These are phyloP conservation scores for Colletotrichum brevisporum DNA, from an alignment of 2,329 filamentous ascomycete species.

Conservation along the genomic window DNA sequence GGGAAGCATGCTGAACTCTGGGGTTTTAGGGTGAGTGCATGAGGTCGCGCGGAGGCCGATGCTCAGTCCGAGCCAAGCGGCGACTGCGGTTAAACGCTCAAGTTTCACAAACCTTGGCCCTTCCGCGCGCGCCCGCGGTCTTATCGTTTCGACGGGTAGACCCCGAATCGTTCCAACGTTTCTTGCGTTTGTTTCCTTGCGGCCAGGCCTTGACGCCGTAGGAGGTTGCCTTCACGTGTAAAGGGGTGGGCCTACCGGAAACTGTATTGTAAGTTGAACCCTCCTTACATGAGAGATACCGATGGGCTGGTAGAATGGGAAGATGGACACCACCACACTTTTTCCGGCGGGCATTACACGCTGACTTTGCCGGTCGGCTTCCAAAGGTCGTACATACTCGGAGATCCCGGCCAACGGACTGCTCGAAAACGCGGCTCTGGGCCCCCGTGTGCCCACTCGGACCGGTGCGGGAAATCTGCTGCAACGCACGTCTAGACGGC, in stretches of 20 bases:
- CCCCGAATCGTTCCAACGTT: background rate
- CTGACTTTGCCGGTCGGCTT: background rate
- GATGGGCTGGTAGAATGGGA: background rate
- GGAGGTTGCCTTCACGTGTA: too few species aligned
- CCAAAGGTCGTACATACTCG: background rate
- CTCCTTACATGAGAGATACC: background rate
- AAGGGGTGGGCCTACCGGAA: background rate
- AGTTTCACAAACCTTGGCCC: slow-evolving; percentile 26
- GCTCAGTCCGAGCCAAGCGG: slow-evolving; percentile 29
- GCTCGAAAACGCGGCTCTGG: background rate
- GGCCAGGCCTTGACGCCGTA: too few species aligned
- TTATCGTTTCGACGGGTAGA: background rate
- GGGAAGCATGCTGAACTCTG: slow-evolving; percentile 19
- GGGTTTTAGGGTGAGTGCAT: slow-evolving; percentile 22
- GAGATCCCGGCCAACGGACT: slow-evolving; percentile 5
- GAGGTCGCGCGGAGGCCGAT: slow-evolving; percentile 24
- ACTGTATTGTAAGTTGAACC: slow-evolving; percentile 2
- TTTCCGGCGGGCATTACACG: slow-evolving; percentile 1
- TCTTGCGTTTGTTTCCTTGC: background rate
- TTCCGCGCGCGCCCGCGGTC: slow-evolving; percentile 6
- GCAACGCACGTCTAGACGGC: slow-evolving; percentile 1
- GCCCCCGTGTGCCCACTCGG: slow-evolving; percentile 3
- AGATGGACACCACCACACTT: background rate
- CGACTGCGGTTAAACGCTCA: slow-evolving; percentile 12
- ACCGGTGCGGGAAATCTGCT: slow-evolving; percentile 22